These are phyloP conservation scores for Pyrenochaeta sp. DNA, from an alignment of 2,329 filamentous ascomycete species.

Conservation along the genomic window DNA sequence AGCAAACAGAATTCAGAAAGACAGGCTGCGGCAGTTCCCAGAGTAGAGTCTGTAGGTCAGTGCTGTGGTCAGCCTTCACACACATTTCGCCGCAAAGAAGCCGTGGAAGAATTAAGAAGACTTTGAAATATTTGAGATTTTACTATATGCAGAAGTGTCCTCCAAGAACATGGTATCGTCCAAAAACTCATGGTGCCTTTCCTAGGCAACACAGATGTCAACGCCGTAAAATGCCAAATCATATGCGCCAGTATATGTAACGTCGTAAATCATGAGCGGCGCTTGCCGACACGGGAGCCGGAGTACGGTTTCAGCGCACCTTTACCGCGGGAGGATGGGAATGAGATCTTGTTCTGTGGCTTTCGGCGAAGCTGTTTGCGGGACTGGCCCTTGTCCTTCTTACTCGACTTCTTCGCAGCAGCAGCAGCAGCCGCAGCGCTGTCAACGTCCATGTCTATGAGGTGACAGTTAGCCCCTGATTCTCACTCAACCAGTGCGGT, in stretches of 20 bases:
- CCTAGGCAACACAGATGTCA: conserved; percentile 24
- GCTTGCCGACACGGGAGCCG: conserved; percentile 38
- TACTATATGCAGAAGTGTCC: conserved; percentile 15
- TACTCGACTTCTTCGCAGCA: conserved; percentile 34
- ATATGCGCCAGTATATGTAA: conserved; percentile 24
- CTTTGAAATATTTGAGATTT: not conserved
- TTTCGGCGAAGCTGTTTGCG: conserved; percentile 50
- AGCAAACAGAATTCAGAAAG: too few relatives aligned
- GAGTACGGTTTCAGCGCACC: conserved; percentile 47
- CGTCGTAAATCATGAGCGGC: conserved; percentile 29
- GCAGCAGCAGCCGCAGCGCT: conserved; percentile 23
- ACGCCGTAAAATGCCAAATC: conserved; percentile 37
- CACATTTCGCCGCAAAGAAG: too few relatives aligned
- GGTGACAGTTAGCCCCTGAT: conserved; percentile 45
- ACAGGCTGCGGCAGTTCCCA: too few relatives aligned
- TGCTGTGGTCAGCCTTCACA: too few relatives aligned
- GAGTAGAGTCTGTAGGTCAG: too few relatives aligned
- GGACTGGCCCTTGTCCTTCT: conserved; percentile 46
- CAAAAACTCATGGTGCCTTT: conserved; percentile 16
- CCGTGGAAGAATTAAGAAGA: too few relatives aligned
- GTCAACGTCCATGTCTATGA: conserved; percentile 53
- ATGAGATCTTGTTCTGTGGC: conserved; percentile 51
- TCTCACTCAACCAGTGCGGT: conserved; percentile 38
- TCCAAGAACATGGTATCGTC: conserved; percentile 39
- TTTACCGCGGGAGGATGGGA: conserved; percentile 45